phyloP scores from a whole-genome alignment of 202 grass and related monocot species.

The Tripidium arundinaceum region DNA sequence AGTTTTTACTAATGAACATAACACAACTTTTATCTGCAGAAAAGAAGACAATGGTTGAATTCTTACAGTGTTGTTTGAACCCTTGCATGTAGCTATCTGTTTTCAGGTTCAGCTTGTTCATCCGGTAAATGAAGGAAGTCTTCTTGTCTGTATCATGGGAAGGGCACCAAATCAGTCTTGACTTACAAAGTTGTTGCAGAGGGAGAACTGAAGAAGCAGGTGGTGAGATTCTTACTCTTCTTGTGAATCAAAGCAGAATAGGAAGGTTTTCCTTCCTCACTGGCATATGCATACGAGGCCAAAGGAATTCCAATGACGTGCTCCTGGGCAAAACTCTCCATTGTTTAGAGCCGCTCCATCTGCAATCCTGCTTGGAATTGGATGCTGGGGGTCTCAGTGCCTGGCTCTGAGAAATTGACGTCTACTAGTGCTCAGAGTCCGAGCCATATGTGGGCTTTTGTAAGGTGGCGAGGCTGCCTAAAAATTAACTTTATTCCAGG shows the following conservation, averaged over 20 bases:
- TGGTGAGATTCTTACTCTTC: slow-evolving; percentile 27
- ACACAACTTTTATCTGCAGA: background rate
- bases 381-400: too few species aligned
- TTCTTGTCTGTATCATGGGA: slow-evolving; percentile 40
- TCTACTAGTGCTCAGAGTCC: too few species aligned
- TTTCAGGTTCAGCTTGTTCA: slow-evolving; percentile 28
- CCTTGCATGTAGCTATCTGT: too few species aligned
- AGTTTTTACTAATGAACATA: background rate
- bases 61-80: too few species aligned
- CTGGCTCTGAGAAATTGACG: too few species aligned
- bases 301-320: slow-evolving; percentile 62
- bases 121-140: slow-evolving; percentile 43
- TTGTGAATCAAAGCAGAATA: too few species aligned
- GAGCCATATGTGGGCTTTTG: too few species aligned
- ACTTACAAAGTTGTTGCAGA: background rate
- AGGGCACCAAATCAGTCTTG: slow-evolving; percentile 18
- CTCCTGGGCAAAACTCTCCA: slow-evolving; percentile 46
- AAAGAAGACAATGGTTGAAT: too few species aligned
- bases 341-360: slow-evolving; percentile 19
- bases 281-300: slow-evolving; percentile 27
- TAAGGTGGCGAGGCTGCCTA: too few species aligned
- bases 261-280: slow-evolving; percentile 32
- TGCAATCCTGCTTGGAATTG: too few species aligned
- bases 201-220: background rate
- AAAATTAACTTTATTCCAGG: too few species aligned